A percentile compares a stretch with the other conserved stretches of the same genome.
Conservation (phyloP, 2,329 filamentous ascomycete species). For the Fusarium circinatum region DNA sequence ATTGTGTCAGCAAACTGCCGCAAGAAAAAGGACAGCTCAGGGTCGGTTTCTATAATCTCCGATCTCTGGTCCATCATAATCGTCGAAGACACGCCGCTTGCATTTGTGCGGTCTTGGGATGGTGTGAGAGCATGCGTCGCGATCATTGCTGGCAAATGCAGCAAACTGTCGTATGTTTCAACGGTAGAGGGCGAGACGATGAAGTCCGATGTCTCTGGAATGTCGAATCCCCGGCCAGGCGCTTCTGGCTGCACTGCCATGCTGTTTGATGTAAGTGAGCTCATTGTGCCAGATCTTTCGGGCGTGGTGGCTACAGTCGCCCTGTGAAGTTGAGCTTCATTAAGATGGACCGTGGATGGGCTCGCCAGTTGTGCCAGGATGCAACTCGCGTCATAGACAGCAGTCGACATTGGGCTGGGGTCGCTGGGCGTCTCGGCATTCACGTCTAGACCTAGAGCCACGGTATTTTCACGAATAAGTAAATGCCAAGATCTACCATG, state of each 20-base stretch:
- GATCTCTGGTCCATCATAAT: neutral
- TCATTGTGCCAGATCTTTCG: neutral
- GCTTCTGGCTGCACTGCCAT: neutral
- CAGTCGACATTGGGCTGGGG: neutral
- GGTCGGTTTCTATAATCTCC: neutral
- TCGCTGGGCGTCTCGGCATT: neutral
- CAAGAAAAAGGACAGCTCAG: neutral
- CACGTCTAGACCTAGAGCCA: neutral
- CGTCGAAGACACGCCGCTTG: neutral
- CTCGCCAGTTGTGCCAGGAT: neutral
- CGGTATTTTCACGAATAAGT: too few species aligned
- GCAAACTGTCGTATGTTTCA: neutral
- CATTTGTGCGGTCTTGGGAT: neutral
- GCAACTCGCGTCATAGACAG: neutral
- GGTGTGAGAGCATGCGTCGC: neutral
- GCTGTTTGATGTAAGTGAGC: neutral
- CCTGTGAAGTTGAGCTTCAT: neutral
- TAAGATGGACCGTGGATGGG: neutral
- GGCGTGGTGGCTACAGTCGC: neutral
- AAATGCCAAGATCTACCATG: neutral
- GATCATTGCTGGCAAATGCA: neutral
- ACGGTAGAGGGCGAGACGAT: neutral
- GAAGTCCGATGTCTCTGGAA: neutral
- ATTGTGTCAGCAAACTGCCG: neutral
- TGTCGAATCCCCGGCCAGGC: neutral